A percentile compares a stretch with the other conserved stretches of the same genome.
Evolutionary conservation across 192 early-diverging fungal species (phyloP).

Genomic region (Coemansia sp.): DNA sequence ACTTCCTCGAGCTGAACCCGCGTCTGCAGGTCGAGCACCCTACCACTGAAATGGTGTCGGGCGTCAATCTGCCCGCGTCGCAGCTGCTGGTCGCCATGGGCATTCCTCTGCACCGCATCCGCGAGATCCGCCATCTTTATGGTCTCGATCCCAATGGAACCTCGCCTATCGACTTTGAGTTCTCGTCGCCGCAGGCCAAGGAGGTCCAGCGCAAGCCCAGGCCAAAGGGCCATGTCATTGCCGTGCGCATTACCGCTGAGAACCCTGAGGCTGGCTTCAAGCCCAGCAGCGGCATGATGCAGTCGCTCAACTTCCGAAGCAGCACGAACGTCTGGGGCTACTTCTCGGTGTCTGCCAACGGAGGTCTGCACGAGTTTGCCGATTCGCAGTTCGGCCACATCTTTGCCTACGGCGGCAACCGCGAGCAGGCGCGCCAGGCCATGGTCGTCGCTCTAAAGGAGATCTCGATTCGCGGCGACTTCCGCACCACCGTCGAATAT

Average conservation of each 20-base stretch:
- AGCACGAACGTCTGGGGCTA: conserved; percentile 99
- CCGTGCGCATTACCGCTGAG: conserved; percentile 96
- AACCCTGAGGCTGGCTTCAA: conserved; percentile 99
- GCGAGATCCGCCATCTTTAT: conserved; percentile 94
- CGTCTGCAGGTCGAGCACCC: conserved; percentile 99
- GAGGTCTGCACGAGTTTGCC: conserved; percentile 98
- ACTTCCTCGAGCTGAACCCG: conserved; percentile 97
- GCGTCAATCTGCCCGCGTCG: conserved; percentile 96
- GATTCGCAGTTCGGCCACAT: conserved; percentile 99
- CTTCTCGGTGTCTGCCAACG: conserved; percentile 91
- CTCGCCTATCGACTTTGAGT: conserved; percentile 93
- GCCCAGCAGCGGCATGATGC: conserved; percentile 92
- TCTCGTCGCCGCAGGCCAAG: conserved; percentile 67
- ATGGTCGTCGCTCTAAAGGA: conserved; percentile 98
- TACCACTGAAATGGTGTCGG: conserved; percentile 98
- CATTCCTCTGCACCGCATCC: conserved; percentile 91
- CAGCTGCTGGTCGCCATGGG: conserved; percentile 99
- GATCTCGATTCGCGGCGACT: conserved; percentile 96
- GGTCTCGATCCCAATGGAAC: conserved; percentile 83
- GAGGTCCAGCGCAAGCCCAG: conserved; percentile 87
- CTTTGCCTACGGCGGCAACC: conserved; percentile 93
- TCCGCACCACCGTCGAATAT: conserved; percentile 98
- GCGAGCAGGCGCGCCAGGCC: conserved; percentile 90
- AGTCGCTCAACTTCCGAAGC: conserved; percentile 94
- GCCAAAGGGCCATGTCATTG: conserved; percentile 97